Base-by-base conservation (phyloP, 306 rosid species). In the Pyrus pyrifolia region DNA sequence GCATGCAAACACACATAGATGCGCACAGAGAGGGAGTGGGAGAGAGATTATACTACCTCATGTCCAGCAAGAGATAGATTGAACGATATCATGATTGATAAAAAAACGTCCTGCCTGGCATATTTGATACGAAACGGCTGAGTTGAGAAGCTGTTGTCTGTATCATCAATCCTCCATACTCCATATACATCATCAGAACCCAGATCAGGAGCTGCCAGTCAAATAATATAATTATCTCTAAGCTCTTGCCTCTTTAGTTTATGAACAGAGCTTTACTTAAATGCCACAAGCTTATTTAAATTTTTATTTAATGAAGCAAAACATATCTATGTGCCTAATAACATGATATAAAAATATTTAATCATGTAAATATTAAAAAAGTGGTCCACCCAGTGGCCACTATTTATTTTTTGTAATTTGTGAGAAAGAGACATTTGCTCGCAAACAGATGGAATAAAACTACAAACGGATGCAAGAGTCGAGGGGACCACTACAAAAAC, bases 41-140 rank as follows among this genome's bases (percentile, higher is more conserved):
- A 68, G 82, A 38, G 79, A 61, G 73, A 85, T 71, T 73, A 75
- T 62, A 75, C 58, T 88, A 95, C 99, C 99, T 86, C 87, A 73
- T 78, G 74, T 78, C 61, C 78, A 59, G 70, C 82, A 68, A 85
- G 86, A 27, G 93, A 72, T 67, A 95, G 81, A 81, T 84, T 87
- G 86, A 95, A 95, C 4, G 95, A 84, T 77, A 91, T 75, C 99
- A 95, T 89, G 86, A 89, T 83, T 46, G 92, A 88, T 81, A 95
- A 88, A 77, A 88, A 86, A 80, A 90, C 78, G 64, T 95, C 99
- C 83, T 95, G 96, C 75, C 89, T 90, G 10, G 97, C 96, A 63
- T 95, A 95, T 79, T 90, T 92, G 84, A 95, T 88, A 81, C 89
- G 89, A 79, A 95, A 95, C 65, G 97, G 93, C 83, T 81, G 97